phyloP scores from a whole-genome alignment of 805 yeast species.

The Zygoascus biomembranicola region DNA sequence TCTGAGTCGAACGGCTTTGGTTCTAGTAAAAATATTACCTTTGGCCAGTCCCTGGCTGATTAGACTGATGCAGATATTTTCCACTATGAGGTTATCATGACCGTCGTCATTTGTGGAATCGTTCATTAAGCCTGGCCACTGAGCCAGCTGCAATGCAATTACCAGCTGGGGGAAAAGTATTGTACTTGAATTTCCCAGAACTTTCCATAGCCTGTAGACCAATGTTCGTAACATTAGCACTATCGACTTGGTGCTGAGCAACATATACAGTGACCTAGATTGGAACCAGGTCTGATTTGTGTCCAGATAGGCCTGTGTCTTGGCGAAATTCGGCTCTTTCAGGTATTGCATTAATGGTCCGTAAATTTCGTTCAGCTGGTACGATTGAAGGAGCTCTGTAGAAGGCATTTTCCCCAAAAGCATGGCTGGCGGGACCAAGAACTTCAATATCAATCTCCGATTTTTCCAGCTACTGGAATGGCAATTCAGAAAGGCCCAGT shows the following conservation, averaged over 20 bases:
- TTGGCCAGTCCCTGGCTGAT: slow-evolving; percentile 29
- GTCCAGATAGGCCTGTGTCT: slow-evolving; percentile 28
- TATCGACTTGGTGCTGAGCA: slow-evolving; percentile 21
- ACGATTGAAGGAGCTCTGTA: slow-evolving; percentile 20
- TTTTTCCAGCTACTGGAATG: slow-evolving; percentile 28
- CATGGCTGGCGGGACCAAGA: slow-evolving; percentile 45
- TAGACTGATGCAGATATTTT: slow-evolving; percentile 26
- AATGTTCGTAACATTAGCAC: slow-evolving; percentile 26
- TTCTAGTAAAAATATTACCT: slow-evolving; percentile 27
- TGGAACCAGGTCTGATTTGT: slow-evolving; percentile 22
- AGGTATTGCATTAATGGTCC: slow-evolving; percentile 32
- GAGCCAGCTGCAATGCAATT: slow-evolving; percentile 9
- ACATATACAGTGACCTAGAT: slow-evolving; percentile 20
- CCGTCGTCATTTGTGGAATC: neutral
- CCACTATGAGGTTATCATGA: slow-evolving; percentile 16
- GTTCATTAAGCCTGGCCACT: neutral
- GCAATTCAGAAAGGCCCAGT: slow-evolving; percentile 43
- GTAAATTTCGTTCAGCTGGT: slow-evolving; percentile 31
- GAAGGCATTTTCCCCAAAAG: slow-evolving; percentile 48
- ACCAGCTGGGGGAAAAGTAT: slow-evolving; percentile 11
- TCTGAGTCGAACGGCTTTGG: slow-evolving; percentile 15
- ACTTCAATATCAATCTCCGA: slow-evolving; percentile 36
- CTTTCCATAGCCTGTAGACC: slow-evolving; percentile 14
- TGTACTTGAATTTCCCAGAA: slow-evolving; percentile 5
- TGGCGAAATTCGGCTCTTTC: slow-evolving; percentile 36